Base-by-base conservation (phyloP, 495 filamentous ascomycete genomes). In the Penicillium maclennaniae region DNA sequence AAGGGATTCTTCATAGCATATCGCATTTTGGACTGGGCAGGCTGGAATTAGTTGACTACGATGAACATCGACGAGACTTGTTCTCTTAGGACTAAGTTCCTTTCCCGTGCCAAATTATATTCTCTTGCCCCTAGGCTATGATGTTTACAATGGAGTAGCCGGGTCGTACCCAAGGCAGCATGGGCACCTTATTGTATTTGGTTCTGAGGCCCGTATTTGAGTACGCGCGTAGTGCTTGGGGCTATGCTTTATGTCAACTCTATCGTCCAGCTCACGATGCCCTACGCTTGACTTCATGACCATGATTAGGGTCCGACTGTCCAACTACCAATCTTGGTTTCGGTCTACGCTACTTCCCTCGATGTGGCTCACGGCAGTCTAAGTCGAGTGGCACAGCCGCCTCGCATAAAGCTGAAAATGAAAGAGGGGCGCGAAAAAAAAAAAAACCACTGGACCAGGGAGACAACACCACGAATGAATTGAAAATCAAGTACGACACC, bases 21-120 rank as follows among this genome's bases (percentile, higher is more conserved):
- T n/a, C n/a, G n/a, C n/a, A n/a, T n/a, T n/a, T 49, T 34, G 27
- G 51, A 23, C 21, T 45, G 49, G 49, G 28, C 31, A 34, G 31
- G 27, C 27, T 31, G 27, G 31, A 34, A 34, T 34, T 23, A 23
- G 23, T 23, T 23, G 23, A 5, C 23, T 5, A 23, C 23, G 2
- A 23, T 23, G 23, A 23, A 23, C 23, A 2, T 23, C 23, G 23
- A 23, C 23, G 23, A 23, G 23, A 23, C 23, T 23, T 5, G 2
- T 23, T 23, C 23, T 23, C 23, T 23, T 5, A 23, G 2, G 2
- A 23, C 23, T 23, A 23, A 23, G 2, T 23, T 23, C 23, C 23
- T 23, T 23, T 23, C 23, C 23, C 23, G 5, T 23, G 23, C 23
- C 23, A 23, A 2, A 23, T 23, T 23, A 2, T 23, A 23, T 23